Base-by-base conservation (phyloP, 2,329 filamentous ascomycete species). In the Aspergillus amoenus region DNA sequence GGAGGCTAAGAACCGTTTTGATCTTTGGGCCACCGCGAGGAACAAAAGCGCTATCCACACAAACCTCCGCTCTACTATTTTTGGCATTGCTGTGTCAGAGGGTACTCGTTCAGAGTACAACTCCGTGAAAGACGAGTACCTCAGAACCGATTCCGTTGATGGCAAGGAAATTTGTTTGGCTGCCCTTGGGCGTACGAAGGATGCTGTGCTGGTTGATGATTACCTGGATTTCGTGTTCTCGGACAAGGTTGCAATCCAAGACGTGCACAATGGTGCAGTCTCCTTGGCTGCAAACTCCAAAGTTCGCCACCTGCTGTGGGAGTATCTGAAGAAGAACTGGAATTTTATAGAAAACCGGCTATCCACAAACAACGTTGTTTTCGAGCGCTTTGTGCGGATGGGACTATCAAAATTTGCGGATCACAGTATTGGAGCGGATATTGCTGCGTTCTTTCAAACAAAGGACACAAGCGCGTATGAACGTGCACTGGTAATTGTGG, bases 381-480 rank as follows among this genome's bases (percentile, higher is more conserved):
- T 97, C 15, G 93, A 99, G 76, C 87, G 93, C 47, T 96, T 96
- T 76, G 78, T 99, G 66, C 87, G 90, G 65, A 81, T 89, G 64
- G 87, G 87, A 44, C 78, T 99, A 64, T 85, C 85, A 68, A 89
- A 90, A 70, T 97, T 95, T 72, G 85, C 90, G 3, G 87, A 91
- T 66, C 77, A 80, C 13, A 82, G 83, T 61, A 82, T 85, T 15
- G 83, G 91, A 61, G 81, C 86, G 62, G 91, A 97, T 53, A 94
- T 99, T 67, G 82, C 87, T 49, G 73, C 77, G 3, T 99, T 99
- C 81, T 99, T 97, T 80, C 82, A 84, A 66, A 83, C 84, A 67
- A 96, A 93, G 80, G 90, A 97, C 69, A 93, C 89, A 17, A 86
- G 86, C 67, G 89, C 87, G 48, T 97, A 93, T 74, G 90, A 95